phyloP scores from a whole-genome alignment of 2,329 filamentous ascomycete genomes.

The Trichoderma harzianum region DNA sequence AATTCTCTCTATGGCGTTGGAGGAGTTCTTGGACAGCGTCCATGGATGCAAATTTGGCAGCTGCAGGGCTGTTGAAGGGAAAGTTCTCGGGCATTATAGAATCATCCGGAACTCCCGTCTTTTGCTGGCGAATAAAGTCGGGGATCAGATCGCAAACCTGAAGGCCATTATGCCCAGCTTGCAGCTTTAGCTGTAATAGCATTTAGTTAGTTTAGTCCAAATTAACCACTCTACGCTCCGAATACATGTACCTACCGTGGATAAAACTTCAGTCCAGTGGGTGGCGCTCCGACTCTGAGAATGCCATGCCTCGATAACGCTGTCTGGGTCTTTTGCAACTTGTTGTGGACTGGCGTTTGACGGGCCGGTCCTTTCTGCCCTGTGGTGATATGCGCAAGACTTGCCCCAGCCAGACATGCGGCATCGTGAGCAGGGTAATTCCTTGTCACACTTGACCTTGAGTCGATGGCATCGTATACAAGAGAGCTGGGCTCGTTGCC shows the following conservation, averaged over 20 bases:
- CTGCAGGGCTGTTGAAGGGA: background rate
- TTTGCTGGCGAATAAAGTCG: background rate
- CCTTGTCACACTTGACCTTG: background rate
- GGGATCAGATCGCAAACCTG: background rate
- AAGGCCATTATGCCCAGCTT: background rate
- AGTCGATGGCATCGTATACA: background rate
- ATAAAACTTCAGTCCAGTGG: background rate
- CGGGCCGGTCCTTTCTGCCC: background rate
- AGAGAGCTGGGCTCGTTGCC: background rate
- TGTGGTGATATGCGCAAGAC: background rate
- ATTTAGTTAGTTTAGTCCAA: background rate
- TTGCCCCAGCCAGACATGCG: background rate
- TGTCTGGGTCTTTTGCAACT: background rate
- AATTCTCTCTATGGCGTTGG: background rate
- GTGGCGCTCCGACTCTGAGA: background rate
- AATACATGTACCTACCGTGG: background rate
- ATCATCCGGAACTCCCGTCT: background rate
- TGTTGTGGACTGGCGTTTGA: background rate
- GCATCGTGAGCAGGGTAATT: background rate
- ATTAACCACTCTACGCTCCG: background rate
- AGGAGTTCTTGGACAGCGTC: background rate
- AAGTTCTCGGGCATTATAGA: background rate
- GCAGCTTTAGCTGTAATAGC: background rate
- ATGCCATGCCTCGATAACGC: background rate
- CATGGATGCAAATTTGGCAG: background rate